Evolutionary conservation across 176 grass and related monocot genomes (phyloP).

Genomic region (Bonia amplexicaulis): DNA sequence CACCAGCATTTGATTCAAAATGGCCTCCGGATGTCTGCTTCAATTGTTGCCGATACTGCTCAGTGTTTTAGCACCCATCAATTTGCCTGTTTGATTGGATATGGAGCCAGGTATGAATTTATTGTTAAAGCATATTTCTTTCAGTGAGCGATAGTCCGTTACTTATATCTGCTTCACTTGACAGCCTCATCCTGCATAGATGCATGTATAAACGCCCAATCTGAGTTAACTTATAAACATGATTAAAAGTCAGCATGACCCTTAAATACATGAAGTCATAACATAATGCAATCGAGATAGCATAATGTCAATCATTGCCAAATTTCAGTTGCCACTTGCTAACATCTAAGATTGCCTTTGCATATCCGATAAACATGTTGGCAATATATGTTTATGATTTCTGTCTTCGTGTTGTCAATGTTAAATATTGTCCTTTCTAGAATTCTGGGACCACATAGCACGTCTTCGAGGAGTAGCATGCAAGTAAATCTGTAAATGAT

Average conservation of each 20-base stretch:
- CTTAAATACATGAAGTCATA: slow-evolving; percentile 14
- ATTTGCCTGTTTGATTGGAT: slow-evolving; percentile 98
- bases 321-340: neutral
- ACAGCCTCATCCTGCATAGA: slow-evolving; percentile 18
- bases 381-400: slow-evolving; percentile 5
- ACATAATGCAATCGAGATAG: neutral
- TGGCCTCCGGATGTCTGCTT: slow-evolving; percentile 93
- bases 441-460: neutral
- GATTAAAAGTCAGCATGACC: neutral
- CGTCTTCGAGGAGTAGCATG: neutral
- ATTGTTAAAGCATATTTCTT: slow-evolving; percentile 11
- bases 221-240: neutral
- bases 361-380: neutral
- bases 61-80: slow-evolving; percentile 99
- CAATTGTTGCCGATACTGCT: slow-evolving; percentile 95
- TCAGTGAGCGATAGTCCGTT: slow-evolving; percentile 1
- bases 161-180: slow-evolving; percentile 20
- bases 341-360: neutral
- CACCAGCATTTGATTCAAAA: slow-evolving; percentile 99
- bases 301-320: slow-evolving; percentile 1
- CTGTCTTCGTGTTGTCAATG: neutral
- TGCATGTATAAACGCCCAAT: slow-evolving; percentile 1
- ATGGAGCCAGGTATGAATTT: slow-evolving; percentile 82
- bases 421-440: neutral
- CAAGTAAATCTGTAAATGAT: neutral